phyloP scores from a whole-genome alignment of 495 filamentous ascomycete species.

The Hypoxylon cercidicola region DNA sequence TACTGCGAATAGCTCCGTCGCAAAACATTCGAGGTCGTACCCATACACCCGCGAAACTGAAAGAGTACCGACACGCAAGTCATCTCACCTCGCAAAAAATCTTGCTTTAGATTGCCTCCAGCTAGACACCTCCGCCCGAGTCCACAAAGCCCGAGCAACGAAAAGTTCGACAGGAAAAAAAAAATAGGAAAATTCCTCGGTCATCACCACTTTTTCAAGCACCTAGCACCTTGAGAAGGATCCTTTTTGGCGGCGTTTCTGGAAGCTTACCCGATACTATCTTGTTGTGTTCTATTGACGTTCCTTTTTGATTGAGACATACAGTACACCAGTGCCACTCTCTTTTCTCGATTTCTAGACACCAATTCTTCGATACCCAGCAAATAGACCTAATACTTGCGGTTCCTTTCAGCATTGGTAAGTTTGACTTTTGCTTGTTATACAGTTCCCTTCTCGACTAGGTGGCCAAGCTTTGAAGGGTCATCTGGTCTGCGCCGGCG shows the following conservation, averaged over 20 bases:
- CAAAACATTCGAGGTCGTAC: constrained; percentile 35
- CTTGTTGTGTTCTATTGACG: constrained; percentile 31
- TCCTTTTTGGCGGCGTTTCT: constrained; percentile 38
- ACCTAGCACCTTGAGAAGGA: constrained; percentile 18
- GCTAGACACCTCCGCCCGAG: too few relatives aligned
- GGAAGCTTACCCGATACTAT: constrained; percentile 36
- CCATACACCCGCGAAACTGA: too few relatives aligned
- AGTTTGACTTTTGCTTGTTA: constrained; percentile 36
- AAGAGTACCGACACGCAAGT: constrained; percentile 2
- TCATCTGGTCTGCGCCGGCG: constrained; percentile 28
- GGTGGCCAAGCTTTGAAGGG: constrained; percentile 7
- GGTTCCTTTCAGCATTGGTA: constrained; percentile 36
- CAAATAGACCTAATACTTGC: constrained; percentile 51
- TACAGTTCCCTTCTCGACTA: constrained; percentile 4
- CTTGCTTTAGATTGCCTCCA: constrained; percentile 31
- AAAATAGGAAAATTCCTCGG: too few relatives aligned
- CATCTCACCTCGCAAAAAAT: constrained; percentile 11
- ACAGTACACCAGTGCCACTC: constrained; percentile 25
- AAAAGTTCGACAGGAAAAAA: too few relatives aligned
- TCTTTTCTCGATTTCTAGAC: constrained; percentile 45
- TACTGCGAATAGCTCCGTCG: constrained; percentile 46
- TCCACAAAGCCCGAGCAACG: too few relatives aligned
- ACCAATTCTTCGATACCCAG: constrained; percentile 51
- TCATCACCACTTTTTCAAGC: constrained; percentile 22
- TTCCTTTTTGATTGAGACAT: constrained; percentile 29